Evolutionary conservation across 495 filamentous ascomycete genomes (phyloP), one percentile per base, ranked within the genome.

Genomic region (Xylaria nigripes): DNA sequence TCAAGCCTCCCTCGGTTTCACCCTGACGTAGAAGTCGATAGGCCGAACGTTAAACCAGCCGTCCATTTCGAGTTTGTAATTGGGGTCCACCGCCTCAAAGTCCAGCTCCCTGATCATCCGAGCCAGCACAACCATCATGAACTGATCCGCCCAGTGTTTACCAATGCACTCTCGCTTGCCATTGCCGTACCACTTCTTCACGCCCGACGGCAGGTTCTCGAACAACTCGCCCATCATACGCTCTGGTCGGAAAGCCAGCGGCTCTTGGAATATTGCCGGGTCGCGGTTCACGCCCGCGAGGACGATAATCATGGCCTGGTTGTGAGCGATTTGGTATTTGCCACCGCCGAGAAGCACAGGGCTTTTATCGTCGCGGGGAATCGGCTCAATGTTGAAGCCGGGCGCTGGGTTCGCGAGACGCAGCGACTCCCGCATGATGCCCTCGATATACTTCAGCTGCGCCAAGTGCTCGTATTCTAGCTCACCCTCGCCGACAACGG

Each of bases 171-270:
- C 80, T 44, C 85, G 61, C 71, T 79, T 80, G 13, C 85, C 86
- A 54, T 86, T 87, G 2, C 86, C 86, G 50, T 86, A 89, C 65
- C 73, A 76, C 67, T 85, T 85, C 81, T 83, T 86, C 4, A 80
- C 79, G 18, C 76, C 78, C 15, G 67, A 63, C 7, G 80, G 82
- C 48, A 85, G 58, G 23, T 70, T 72, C 23, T 82, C 73, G 56
- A 86, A 86, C 10, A 74, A 59, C 40, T 80, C 76, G 51, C 83
- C 81, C 25, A 84, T 65, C 83, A 86, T 86, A 8, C 84, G 70
- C 67, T 86, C 83, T 0, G 84, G 85, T 32, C 62, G 69, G 70
- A 86, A 88, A n/a, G 76, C 75, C 2, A 80, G 66, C 0, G 81
- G 82, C 45, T 85, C 78, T 0, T 79, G 69, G 21, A 85, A 90